Conservation (phyloP, 164 flowering plant genomes). For the Euptelea pleiosperma region DNA sequence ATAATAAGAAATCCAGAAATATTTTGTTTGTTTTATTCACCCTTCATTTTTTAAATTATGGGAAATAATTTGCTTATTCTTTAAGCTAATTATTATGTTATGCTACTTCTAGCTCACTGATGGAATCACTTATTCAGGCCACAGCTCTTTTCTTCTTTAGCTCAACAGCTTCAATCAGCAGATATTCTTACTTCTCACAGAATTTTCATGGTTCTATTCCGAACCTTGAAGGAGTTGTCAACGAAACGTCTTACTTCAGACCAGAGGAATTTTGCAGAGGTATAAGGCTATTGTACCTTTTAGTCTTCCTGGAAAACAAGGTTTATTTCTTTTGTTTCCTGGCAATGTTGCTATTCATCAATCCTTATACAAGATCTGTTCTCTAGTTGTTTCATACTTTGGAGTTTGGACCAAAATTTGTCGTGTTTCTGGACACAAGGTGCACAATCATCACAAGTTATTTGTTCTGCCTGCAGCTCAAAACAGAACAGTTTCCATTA, state of each 20-base stretch:
- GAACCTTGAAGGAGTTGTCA: conserved; percentile 87
- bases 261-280: conserved; percentile 82
- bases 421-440: too few relatives aligned
- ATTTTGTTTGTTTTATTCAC: neutral
- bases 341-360: neutral
- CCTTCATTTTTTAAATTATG: neutral
- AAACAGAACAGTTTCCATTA: too few relatives aligned
- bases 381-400: too few relatives aligned
- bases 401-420: too few relatives aligned
- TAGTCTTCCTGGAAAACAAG: neutral
- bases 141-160: conserved; percentile 66
- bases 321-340: neutral
- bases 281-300: conserved; percentile 21
- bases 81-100: neutral
- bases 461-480: too few relatives aligned
- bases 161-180: conserved; percentile 79
- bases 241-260: conserved; percentile 86
- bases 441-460: too few relatives aligned
- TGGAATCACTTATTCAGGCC: conserved; percentile 58
- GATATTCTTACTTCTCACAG: conserved; percentile 81
- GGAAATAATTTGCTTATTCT: neutral
- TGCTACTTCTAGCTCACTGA: neutral
- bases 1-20: neutral
- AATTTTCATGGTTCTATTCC: conserved; percentile 80
- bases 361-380: too few relatives aligned